Evolutionary conservation across 75 land plant species (phyloP).

Genomic region (Selaginella moellendorffii): DNA sequence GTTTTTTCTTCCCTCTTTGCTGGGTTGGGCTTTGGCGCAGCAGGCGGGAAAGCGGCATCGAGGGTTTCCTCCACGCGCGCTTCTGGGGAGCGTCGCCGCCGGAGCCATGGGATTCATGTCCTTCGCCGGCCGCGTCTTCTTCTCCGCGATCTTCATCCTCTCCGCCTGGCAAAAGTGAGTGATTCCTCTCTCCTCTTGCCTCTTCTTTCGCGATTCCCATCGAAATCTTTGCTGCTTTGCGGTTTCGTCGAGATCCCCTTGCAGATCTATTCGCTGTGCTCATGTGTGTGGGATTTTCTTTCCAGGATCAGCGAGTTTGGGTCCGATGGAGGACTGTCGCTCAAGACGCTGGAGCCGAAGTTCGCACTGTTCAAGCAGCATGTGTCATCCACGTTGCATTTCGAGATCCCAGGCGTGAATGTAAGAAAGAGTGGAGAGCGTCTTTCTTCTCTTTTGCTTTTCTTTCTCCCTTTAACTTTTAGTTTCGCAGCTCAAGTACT

Average conservation of each 20-base stretch:
- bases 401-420: conserved; percentile 20
- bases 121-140: conserved; percentile 43
- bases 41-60: not conserved
- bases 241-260: not conserved
- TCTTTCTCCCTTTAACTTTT: not conserved
- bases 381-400: conserved; percentile 11
- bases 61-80: not conserved
- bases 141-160: conserved; percentile 49
- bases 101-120: conserved; percentile 41
- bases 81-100: not conserved
- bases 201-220: not conserved
- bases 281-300: not conserved
- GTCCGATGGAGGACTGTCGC: conserved; percentile 32
- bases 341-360: conserved; percentile 28
- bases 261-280: conserved; percentile 3
- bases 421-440: conserved; percentile 20
- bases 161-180: conserved; percentile 50
- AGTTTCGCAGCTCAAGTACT: conserved; percentile 24
- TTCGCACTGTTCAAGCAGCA: conserved; percentile 9
- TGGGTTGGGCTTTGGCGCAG: too few relatives aligned
- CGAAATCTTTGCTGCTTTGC: not conserved
- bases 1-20: too few relatives aligned
- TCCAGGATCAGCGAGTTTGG: conserved; percentile 35
- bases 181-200: not conserved
- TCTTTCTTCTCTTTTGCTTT: not conserved